Percentiles rank a stretch among this genome's conserved stretches.
These are phyloP conservation scores for Parathielavia appendiculata DNA, from an alignment of 495 filamentous ascomycete species.

Conservation along the genomic window DNA sequence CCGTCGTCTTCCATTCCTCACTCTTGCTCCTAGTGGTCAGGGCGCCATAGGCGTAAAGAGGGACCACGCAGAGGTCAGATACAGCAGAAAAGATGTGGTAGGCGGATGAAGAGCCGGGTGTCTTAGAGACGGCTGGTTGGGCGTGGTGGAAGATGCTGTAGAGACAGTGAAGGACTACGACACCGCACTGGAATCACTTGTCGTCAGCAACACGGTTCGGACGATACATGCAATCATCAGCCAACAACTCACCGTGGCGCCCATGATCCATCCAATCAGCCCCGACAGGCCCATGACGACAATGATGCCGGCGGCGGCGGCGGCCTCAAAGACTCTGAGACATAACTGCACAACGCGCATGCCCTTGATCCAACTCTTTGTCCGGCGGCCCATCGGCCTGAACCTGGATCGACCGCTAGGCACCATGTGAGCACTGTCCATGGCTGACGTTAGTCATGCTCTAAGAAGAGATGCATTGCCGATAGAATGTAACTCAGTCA, in stretches of 20 bases:
- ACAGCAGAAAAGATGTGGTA: slow-evolving; percentile 77
- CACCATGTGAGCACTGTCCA: slow-evolving; percentile 34
- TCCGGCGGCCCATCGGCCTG: slow-evolving; percentile 61
- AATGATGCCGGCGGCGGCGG: slow-evolving; percentile 67
- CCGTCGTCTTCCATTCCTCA: slow-evolving; percentile 56
- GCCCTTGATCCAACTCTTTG: slow-evolving; percentile 63
- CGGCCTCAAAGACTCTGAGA: slow-evolving; percentile 57
- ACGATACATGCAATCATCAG: neutral
- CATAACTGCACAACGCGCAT: slow-evolving; percentile 60
- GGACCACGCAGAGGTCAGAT: slow-evolving; percentile 65
- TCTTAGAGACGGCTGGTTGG: slow-evolving; percentile 58
- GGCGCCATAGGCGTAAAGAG: slow-evolving; percentile 71
- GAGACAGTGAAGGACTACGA: slow-evolving; percentile 61
- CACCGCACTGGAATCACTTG: slow-evolving; percentile 49
- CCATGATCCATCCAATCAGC: slow-evolving; percentile 65
- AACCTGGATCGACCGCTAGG: slow-evolving; percentile 24
- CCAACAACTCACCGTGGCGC: slow-evolving; percentile 60
- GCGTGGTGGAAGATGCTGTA: slow-evolving; percentile 77
- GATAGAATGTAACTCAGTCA: slow-evolving; percentile 16
- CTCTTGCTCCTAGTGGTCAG: slow-evolving; percentile 51
- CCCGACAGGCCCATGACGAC: slow-evolving; percentile 59
- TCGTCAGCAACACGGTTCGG: neutral
- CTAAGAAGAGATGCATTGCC: too few species aligned
- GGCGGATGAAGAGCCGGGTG: slow-evolving; percentile 71
- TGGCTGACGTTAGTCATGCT: slow-evolving; percentile 16